These are phyloP conservation scores for Durotheca rogersii DNA, from an alignment of 495 filamentous ascomycete species.

Conservation along the genomic window DNA sequence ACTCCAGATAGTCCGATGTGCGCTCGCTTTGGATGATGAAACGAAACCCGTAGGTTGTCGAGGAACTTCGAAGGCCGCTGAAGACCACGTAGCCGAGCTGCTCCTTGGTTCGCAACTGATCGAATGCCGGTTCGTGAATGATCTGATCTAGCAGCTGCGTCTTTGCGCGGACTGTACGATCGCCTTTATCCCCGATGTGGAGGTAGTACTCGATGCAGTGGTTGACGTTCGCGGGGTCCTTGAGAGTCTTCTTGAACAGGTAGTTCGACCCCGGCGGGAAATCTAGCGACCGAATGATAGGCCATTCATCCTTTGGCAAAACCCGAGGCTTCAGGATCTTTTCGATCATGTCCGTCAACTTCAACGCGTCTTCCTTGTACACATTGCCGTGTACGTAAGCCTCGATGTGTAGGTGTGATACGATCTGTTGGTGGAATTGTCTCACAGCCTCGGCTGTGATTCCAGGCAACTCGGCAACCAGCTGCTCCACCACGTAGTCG, in stretches of 20 bases:
- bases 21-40: slow-evolving; percentile 95
- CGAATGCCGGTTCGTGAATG: slow-evolving; percentile 88
- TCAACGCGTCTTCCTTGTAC: slow-evolving; percentile 91
- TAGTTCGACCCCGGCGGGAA: slow-evolving; percentile 80
- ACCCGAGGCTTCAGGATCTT: slow-evolving; percentile 71
- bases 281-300: slow-evolving; percentile 71
- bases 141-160: slow-evolving; percentile 85
- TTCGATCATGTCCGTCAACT: slow-evolving; percentile 80
- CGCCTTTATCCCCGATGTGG: slow-evolving; percentile 70
- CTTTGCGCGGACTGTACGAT: slow-evolving; percentile 69
- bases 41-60: slow-evolving; percentile 78
- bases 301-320: slow-evolving; percentile 78
- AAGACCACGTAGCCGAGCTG: slow-evolving; percentile 97
- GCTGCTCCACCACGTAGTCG: slow-evolving; percentile 78
- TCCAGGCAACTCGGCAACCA: slow-evolving; percentile 70
- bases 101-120: slow-evolving; percentile 93
- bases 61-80: slow-evolving; percentile 66
- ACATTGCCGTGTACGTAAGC: slow-evolving; percentile 88
- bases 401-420: slow-evolving; percentile 86
- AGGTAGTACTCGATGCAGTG: slow-evolving; percentile 93
- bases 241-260: slow-evolving; percentile 73
- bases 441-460: slow-evolving; percentile 74
- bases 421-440: slow-evolving; percentile 74
- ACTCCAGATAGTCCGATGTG: slow-evolving; percentile 77
- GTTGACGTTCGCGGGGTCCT: slow-evolving; percentile 92